Evolutionary conservation across 768 basidiomycete species (phyloP).

Genomic region (Tephrocybe sp.): DNA sequence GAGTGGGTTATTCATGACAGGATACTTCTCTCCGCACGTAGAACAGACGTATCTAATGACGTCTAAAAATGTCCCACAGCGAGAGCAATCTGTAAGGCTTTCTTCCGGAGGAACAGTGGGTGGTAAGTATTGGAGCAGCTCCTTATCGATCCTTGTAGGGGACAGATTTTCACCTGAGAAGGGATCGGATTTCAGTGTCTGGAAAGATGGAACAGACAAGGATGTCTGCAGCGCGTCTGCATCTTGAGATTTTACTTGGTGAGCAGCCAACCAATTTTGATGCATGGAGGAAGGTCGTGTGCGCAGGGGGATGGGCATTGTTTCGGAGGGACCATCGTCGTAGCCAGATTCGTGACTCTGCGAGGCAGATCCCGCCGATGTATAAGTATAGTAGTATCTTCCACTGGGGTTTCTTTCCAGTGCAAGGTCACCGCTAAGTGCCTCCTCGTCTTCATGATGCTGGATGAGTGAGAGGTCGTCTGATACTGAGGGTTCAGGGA

Average conservation of each 20-base stretch:
- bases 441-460: conserved; percentile 33
- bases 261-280: conserved; percentile 60
- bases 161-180: conserved; percentile 12
- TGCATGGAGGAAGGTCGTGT: conserved; percentile 67
- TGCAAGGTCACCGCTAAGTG: conserved; percentile 59
- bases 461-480: conserved; percentile 45
- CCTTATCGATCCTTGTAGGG: conserved; percentile 29
- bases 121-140: conserved; percentile 51
- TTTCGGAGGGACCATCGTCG: conserved; percentile 39
- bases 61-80: conserved; percentile 72
- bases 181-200: conserved; percentile 27
- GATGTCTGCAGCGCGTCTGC: conserved; percentile 18
- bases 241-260: conserved; percentile 38
- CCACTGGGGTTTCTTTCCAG: conserved; percentile 66
- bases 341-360: conserved; percentile 52
- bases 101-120: conserved; percentile 51
- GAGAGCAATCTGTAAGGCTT: conserved; percentile 77
- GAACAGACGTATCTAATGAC: conserved; percentile 89
- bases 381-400: conserved; percentile 77
- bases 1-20: conserved; percentile 26
- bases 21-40: conserved; percentile 78
- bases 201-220: conserved; percentile 22
- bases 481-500: conserved; percentile 57
- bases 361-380: conserved; percentile 42
- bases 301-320: conserved; percentile 21